Conservation (phyloP, 371 early-diverging fungal species). For the Syncephalastrum racemosum region DNA sequence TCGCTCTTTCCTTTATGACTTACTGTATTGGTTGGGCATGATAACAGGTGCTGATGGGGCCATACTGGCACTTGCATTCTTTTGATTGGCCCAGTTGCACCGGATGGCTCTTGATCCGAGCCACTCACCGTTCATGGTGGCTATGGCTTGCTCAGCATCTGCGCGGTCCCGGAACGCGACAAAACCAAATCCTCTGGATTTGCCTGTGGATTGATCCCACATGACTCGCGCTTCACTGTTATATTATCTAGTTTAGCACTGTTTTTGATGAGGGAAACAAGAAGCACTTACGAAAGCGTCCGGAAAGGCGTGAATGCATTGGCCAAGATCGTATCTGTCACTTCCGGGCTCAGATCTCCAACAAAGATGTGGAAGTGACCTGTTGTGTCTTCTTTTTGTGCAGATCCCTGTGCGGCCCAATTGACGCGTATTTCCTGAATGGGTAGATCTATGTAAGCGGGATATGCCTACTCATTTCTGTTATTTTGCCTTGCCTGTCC, state of each 20-base stretch:
- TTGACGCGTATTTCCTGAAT: slow-evolving; percentile 51
- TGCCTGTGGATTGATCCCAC: slow-evolving; percentile 76
- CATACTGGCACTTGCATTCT: slow-evolving; percentile 16
- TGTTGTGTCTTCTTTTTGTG: slow-evolving; percentile 57
- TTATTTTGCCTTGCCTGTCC: slow-evolving; percentile 41
- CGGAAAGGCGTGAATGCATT: slow-evolving; percentile 69
- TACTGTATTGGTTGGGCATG: slow-evolving; percentile 6
- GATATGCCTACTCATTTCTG: background rate
- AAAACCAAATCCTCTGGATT: slow-evolving; percentile 84
- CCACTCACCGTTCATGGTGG: slow-evolving; percentile 86
- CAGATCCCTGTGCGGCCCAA: slow-evolving; percentile 46
- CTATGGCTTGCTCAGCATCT: slow-evolving; percentile 80
- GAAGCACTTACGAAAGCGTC: slow-evolving; percentile 57
- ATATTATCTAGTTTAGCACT: slow-evolving; percentile 47
- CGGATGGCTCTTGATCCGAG: slow-evolving; percentile 63
- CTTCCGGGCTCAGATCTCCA: slow-evolving; percentile 87
- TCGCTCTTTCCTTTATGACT: background rate
- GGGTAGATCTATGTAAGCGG: background rate
- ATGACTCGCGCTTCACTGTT: slow-evolving; percentile 60
- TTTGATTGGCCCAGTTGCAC: slow-evolving; percentile 74
- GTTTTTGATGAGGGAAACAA: slow-evolving; percentile 17
- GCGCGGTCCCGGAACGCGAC: slow-evolving; percentile 78
- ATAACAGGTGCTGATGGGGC: background rate
- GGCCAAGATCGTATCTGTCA: slow-evolving; percentile 69
- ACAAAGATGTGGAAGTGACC: slow-evolving; percentile 81